Base-by-base conservation (phyloP, 495 filamentous ascomycete species). In the Achaetomiella virescens region DNA sequence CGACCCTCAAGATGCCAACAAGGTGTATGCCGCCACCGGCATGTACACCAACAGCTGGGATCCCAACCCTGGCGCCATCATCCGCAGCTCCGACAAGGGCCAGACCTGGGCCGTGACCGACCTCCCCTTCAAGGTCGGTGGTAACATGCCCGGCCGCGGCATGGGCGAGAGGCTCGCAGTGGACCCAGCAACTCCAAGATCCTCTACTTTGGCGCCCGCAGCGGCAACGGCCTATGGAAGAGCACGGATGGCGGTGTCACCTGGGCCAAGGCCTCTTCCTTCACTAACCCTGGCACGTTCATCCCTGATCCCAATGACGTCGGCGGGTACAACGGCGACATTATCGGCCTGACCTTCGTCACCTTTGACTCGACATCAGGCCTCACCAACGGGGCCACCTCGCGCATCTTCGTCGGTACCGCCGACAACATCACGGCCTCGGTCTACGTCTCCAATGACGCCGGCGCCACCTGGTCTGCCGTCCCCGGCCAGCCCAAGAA, bases 81-180 rank as follows among this genome's bases (percentile, higher is more conserved):
- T 80, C 36, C 70, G 71, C 42, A 78, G 72, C 10, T 71, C 64
- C 12, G 75, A 84, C 61, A 68, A 71, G 46, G 81, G 81, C 6
- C 66, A 55, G 7, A 82, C 78, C 2, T 83, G 78, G 72, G 58
- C 67, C 3, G 62, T 60, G 10, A 72, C 71, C 2, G 66, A 65
- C 7, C 66, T 84, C 1, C 70, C 81, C 3, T 84, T 85, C 69
- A 81, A 82, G 59, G 78, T 81, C 43, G 81, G 81, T 6, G 80
- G 81, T 0, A 86, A 85, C 61, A 84, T 84, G 81, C 80, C 81
- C 3, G 82, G 83, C n/a, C 73, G 83, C 24, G 82, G 82, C 18
- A 81, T 78, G 70, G 83, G 83, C 22, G 83, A 85, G 66, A 74
- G 82, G 6, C 75, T 84, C 22, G 81, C 80, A 1, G 75, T 85